phyloP scores from a whole-genome alignment of 305 asterid genomes.

The Fraxinus nigra region DNA sequence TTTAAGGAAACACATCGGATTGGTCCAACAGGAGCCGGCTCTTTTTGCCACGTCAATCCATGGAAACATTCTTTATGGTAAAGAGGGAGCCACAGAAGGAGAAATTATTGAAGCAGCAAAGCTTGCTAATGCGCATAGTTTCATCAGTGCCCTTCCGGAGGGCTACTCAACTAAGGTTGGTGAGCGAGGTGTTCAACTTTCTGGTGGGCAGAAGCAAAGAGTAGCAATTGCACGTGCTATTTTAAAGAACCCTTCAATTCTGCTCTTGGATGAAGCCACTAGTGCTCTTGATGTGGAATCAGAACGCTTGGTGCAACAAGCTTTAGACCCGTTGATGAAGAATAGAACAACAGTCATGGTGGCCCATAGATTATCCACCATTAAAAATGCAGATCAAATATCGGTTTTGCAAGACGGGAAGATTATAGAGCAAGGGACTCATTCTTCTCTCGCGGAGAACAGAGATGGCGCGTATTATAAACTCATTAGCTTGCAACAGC shows the following conservation, averaged over 20 bases:
- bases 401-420: conserved; percentile 64
- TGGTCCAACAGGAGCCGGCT: conserved; percentile 95
- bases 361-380: conserved; percentile 70
- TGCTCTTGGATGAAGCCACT: conserved; percentile 66
- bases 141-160: conserved; percentile 78
- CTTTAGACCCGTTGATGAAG: conserved; percentile 60
- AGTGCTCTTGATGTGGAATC: conserved; percentile 70
- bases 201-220: conserved; percentile 73
- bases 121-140: conserved; percentile 81
- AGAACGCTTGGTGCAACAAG: conserved; percentile 60
- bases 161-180: conserved; percentile 75
- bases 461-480: conserved; percentile 57
- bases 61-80: conserved; percentile 89
- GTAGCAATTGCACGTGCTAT: conserved; percentile 76
- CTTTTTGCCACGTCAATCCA: conserved; percentile 88
- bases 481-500: conserved; percentile 53
- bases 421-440: conserved; percentile 71
- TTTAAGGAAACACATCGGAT: conserved; percentile 74
- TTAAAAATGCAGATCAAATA: conserved; percentile 57
- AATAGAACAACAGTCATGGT: conserved; percentile 61
- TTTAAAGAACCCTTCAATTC: conserved; percentile 60
- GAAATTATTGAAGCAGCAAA: conserved; percentile 89
- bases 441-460: conserved; percentile 48
- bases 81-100: conserved; percentile 83
- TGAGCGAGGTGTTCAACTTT: conserved; percentile 67